Percentiles rank a stretch among this genome's conserved stretches.
Evolutionary conservation across 208 protist genomes (phyloP).

Genomic region (Tetramitus jugosus): DNA sequence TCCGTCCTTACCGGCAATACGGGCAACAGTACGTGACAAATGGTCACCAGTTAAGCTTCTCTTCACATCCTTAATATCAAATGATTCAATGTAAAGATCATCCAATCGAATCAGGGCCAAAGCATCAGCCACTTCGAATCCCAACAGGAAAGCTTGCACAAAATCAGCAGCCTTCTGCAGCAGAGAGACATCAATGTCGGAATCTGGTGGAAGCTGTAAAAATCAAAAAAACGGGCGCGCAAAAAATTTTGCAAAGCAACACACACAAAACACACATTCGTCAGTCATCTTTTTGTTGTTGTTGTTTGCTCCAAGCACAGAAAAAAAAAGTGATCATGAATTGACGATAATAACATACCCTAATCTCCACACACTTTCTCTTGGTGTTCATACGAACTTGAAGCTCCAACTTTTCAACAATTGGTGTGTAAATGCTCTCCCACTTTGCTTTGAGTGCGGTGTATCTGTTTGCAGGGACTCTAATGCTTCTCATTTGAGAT

Average conservation of each 20-base stretch:
- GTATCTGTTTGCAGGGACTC: conserved; percentile 91
- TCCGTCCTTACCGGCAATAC: conserved; percentile 96
- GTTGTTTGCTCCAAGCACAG: too few species aligned
- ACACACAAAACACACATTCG: background rate
- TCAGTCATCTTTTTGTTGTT: background rate
- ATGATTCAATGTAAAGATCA: conserved; percentile 98
- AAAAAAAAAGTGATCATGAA: too few species aligned
- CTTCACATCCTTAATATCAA: conserved; percentile 95
- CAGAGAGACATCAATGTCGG: conserved; percentile 55
- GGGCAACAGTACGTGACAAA: conserved; percentile 93
- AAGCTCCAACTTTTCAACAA: conserved; percentile 96
- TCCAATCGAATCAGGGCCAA: conserved; percentile 97
- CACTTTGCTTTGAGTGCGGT: conserved; percentile 94
- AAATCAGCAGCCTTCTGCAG: conserved; percentile 96
- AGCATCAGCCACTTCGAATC: conserved; percentile 90
- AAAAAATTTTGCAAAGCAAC: conserved; percentile 1
- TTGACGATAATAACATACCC: too few species aligned
- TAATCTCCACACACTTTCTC: conserved; percentile 83
- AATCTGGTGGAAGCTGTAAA: conserved; percentile 41
- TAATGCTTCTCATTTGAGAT: conserved; percentile 45
- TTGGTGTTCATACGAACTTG: conserved; percentile 98
- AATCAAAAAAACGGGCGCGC: conserved; percentile 36
- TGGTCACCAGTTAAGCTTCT: conserved; percentile 77
- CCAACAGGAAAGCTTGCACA: conserved; percentile 92
- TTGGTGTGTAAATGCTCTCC: conserved; percentile 94